These are phyloP conservation scores for Aspergillus pseudoglaucus DNA, from an alignment of 2,329 filamentous ascomycete species.

Conservation along the genomic window DNA sequence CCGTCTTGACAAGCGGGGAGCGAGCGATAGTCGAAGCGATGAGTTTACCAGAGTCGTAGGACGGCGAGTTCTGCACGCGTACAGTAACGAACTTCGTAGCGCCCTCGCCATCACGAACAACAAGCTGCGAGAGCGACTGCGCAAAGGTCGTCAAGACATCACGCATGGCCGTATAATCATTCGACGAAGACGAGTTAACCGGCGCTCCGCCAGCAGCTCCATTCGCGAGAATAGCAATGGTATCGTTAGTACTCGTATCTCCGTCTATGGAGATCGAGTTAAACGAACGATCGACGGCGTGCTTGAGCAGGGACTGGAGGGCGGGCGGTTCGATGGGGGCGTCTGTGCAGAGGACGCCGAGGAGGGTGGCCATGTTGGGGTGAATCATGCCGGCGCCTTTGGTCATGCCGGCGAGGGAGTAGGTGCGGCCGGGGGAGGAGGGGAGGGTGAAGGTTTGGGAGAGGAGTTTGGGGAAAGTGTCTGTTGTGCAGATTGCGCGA, in stretches of 20 bases:
- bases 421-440: constrained; percentile 66
- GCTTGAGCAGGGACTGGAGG: constrained; percentile 63
- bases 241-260: constrained; percentile 97
- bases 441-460: constrained; percentile 80
- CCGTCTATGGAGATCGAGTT: constrained; percentile 97
- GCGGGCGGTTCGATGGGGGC: constrained; percentile 65
- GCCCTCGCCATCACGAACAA: constrained; percentile 93
- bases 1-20: constrained; percentile 93
- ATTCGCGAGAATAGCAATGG: constrained; percentile 88
- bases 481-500: constrained; percentile 92
- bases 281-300: constrained; percentile 77
- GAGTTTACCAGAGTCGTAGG: constrained; percentile 64
- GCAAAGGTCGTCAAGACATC: constrained; percentile 69
- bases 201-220: constrained; percentile 73
- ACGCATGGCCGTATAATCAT: constrained; percentile 66
- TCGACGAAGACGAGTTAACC: constrained; percentile 46
- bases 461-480: constrained; percentile 94
- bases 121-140: constrained; percentile 77
- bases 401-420: constrained; percentile 86
- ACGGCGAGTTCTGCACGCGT: constrained; percentile 66
- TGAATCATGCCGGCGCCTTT: constrained; percentile 99
- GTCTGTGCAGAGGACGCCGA: constrained; percentile 88
- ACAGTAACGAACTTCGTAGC: constrained; percentile 98
- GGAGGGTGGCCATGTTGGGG: constrained; percentile 94
- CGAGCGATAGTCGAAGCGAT: constrained; percentile 84